Evolutionary conservation across 1,139 yeast genomes (phyloP).

Genomic region (Diutina mesorugosa): DNA sequence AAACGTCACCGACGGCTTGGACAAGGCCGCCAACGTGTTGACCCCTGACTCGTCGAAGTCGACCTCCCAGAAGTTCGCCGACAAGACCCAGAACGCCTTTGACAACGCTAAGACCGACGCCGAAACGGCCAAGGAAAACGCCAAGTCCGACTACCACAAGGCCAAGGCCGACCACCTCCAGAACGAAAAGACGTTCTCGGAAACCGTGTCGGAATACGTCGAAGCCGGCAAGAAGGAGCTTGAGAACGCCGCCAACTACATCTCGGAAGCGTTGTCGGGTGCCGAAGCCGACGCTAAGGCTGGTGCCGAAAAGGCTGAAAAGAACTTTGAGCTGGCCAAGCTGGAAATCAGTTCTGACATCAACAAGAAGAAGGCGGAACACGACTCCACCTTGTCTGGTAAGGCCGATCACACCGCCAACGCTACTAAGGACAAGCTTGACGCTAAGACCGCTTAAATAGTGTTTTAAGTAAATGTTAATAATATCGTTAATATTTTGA

Average conservation of each 20-base stretch:
- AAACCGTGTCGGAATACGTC: conserved; percentile 1
- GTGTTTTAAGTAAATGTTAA: background rate
- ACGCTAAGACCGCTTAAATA: background rate
- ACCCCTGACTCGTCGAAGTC: background rate
- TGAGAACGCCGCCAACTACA: background rate
- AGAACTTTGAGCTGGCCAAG: background rate
- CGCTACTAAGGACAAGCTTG: background rate
- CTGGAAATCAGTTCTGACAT: background rate
- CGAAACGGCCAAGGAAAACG: background rate
- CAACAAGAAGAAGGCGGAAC: background rate
- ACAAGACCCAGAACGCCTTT: background rate
- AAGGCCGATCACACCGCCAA: background rate
- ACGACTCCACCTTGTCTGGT: background rate
- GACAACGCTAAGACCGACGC: background rate
- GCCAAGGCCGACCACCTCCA: background rate
- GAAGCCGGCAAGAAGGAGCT: background rate
- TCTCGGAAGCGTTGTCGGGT: background rate
- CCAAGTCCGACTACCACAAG: background rate
- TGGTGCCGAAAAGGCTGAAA: background rate
- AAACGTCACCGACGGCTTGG: conserved; percentile 10
- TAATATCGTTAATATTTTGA: background rate
- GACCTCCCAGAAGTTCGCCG: background rate
- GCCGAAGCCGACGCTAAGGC: background rate
- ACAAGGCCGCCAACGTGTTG: conserved; percentile 1
- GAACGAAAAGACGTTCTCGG: background rate